phyloP scores from a whole-genome alignment of 441 rosid species.

The Pelargonium citronellum region DNA sequence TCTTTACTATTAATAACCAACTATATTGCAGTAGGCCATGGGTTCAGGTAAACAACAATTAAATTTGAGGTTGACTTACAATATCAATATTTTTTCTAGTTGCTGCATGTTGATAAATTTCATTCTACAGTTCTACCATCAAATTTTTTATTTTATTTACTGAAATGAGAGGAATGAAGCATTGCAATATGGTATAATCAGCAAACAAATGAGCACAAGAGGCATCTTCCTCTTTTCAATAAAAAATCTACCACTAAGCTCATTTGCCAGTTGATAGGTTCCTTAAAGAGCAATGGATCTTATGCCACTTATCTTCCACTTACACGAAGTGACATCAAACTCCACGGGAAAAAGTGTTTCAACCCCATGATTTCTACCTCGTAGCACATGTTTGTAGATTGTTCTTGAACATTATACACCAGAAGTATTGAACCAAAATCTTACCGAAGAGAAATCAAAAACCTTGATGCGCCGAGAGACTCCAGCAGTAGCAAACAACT shows the following conservation, averaged over 20 bases:
- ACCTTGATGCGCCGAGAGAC: conserved; percentile 92
- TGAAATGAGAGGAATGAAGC: background rate
- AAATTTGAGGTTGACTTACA: background rate
- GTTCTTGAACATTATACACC: background rate
- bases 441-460: conserved; percentile 85
- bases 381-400: conserved; percentile 3
- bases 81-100: background rate
- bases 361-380: background rate
- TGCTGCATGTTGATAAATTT: background rate
- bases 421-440: conserved; percentile 23
- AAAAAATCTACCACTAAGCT: conserved; percentile 1
- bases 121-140: conserved; percentile 1
- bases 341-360: background rate
- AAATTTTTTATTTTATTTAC: background rate
- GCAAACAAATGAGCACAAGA: conserved; percentile 2
- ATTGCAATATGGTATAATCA: background rate
- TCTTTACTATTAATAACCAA: background rate
- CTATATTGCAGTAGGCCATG: background rate
- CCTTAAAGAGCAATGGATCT: background rate
- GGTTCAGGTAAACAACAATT: background rate
- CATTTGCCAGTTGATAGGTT: background rate
- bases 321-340: background rate
- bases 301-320: conserved; percentile 5
- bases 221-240: background rate
- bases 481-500: conserved; percentile 96